These are phyloP conservation scores for Fremontodendron californicum DNA, from an alignment of 345 rosid species.

Conservation along the genomic window DNA sequence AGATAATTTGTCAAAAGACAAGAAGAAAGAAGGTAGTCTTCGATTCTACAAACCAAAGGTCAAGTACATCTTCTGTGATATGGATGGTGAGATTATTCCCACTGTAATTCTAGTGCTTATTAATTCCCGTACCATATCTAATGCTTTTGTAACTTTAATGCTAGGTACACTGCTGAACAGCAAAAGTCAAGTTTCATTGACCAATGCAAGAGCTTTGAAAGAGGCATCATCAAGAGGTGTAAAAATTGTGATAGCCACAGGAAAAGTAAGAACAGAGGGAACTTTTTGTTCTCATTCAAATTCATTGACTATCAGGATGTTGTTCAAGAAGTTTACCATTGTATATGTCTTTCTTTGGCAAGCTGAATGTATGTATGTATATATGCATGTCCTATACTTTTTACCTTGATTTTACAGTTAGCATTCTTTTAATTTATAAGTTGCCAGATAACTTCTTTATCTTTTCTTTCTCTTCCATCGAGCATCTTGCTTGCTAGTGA, in stretches of 20 bases:
- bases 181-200: conserved; percentile 57
- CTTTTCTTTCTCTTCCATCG: not conserved
- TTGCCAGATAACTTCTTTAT: not conserved
- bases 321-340: not conserved
- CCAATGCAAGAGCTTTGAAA: conserved; percentile 73
- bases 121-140: conserved; percentile 14
- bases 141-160: conserved; percentile 21
- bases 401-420: not conserved
- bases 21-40: conserved; percentile 80
- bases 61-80: conserved; percentile 93
- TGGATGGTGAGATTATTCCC: conserved; percentile 72
- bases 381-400: not conserved
- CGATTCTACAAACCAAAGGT: conserved; percentile 87
- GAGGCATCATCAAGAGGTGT: conserved; percentile 85
- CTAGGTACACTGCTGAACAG: conserved; percentile 85
- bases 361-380: not conserved
- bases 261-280: conserved; percentile 52
- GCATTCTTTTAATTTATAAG: not conserved
- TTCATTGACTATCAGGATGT: conserved; percentile 6
- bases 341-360: conserved; percentile 1
- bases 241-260: conserved; percentile 91
- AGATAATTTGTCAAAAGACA: conserved; percentile 61
- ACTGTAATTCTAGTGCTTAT: conserved; percentile 12
- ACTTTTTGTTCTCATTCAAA: not conserved
- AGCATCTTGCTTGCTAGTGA: conserved; percentile 7